These are phyloP conservation scores for Gnomoniopsis sp. DNA, from an alignment of 2,329 filamentous ascomycete genomes.

Conservation along the genomic window DNA sequence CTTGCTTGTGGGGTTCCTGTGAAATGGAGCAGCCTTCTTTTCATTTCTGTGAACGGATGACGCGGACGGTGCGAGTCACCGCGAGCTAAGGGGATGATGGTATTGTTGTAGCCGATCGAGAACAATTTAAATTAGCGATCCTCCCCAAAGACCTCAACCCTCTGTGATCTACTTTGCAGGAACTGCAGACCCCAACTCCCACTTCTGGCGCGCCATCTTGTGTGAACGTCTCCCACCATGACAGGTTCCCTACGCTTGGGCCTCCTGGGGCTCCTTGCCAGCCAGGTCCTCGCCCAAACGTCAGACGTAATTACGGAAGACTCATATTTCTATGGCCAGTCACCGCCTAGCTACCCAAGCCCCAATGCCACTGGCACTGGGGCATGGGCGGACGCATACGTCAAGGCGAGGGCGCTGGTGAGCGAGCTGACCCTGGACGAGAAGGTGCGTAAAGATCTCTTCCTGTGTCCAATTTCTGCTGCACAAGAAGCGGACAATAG, in stretches of 20 bases:
- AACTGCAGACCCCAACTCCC: neutral
- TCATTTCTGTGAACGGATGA: too few relatives aligned
- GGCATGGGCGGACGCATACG: conserved; percentile 64
- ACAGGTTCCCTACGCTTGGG: conserved; percentile 1
- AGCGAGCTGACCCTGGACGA: conserved; percentile 68
- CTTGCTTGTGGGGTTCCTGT: too few relatives aligned
- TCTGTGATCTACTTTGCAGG: neutral
- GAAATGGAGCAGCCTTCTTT: too few relatives aligned
- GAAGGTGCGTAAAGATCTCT: conserved; percentile 44
- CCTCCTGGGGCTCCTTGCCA: conserved; percentile 10
- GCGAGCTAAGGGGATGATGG: too few relatives aligned
- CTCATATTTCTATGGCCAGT: conserved; percentile 13
- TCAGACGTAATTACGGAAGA: conserved; percentile 15
- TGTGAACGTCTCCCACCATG: neutral
- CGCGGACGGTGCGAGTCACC: too few relatives aligned
- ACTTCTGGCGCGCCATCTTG: neutral
- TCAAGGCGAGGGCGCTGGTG: conserved; percentile 66
- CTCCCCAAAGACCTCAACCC: neutral
- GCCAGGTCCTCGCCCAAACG: conserved; percentile 9
- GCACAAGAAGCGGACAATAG: neutral
- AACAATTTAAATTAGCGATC: too few relatives aligned
- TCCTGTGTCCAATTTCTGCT: neutral
- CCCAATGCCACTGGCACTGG: conserved; percentile 31
- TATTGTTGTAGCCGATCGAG: too few relatives aligned
- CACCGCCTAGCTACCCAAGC: conserved; percentile 13